A percentile compares a stretch with the other conserved stretches of the same genome.
Conservation (phyloP, 305 asterid species). For the Stenogyne calaminthoides region DNA sequence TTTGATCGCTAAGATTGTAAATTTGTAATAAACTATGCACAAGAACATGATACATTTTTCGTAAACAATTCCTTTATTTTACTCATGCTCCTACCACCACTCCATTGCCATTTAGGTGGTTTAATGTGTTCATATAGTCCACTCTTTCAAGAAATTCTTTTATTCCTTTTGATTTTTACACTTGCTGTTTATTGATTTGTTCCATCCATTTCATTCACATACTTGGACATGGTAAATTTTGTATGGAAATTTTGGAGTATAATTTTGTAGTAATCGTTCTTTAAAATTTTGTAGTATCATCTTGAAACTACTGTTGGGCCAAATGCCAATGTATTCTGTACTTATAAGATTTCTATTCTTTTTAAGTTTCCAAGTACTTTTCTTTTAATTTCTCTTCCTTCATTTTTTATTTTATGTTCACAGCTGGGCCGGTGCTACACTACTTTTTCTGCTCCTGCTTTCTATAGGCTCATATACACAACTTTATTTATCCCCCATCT, state of each 20-base stretch:
- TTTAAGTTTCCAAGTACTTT: neutral
- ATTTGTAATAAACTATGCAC: conserved; percentile 3
- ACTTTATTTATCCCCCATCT: neutral
- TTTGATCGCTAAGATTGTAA: neutral
- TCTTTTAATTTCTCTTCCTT: too few species aligned
- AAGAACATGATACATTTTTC: neutral
- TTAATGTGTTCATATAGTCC: neutral
- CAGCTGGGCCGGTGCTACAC: neutral
- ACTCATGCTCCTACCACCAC: neutral
- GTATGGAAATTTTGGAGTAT: neutral
- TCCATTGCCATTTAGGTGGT: neutral
- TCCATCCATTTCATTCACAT: neutral
- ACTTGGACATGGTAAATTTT: neutral
- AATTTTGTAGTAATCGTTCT: neutral
- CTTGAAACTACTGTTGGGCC: neutral
- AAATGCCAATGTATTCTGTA: conserved; percentile 1
- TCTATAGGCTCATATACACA: neutral
- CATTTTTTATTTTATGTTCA: neutral
- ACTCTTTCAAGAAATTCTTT: neutral
- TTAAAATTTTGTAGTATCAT: neutral
- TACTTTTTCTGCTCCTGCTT: neutral
- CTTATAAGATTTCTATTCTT: neutral
- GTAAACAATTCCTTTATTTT: neutral
- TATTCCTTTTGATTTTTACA: neutral
- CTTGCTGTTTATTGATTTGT: neutral